phyloP scores from a whole-genome alignment of 768 basidiomycete genomes.

The Hortiboletus campestris region DNA sequence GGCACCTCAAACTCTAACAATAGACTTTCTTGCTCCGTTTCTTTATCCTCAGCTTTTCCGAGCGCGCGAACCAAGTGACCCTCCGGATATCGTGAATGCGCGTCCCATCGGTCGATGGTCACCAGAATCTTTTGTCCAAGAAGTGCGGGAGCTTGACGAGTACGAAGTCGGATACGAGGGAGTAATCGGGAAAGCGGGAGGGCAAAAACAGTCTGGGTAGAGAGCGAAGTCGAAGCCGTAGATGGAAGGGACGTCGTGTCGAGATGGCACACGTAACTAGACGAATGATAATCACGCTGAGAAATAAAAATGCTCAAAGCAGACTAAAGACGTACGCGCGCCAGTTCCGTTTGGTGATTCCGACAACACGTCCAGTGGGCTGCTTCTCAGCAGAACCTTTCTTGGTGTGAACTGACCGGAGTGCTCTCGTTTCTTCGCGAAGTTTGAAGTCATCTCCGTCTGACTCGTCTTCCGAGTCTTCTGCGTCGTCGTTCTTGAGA shows the following conservation, averaged over 20 bases:
- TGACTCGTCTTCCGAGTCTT: conserved; percentile 65
- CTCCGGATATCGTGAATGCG: conserved; percentile 87
- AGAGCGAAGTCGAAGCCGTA: conserved; percentile 71
- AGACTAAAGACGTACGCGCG: conserved; percentile 62
- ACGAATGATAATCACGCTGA: neutral
- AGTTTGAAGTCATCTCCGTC: conserved; percentile 35
- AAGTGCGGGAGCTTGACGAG: conserved; percentile 87
- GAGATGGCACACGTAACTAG: conserved; percentile 91
- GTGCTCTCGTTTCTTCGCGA: conserved; percentile 46
- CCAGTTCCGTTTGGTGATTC: conserved; percentile 95
- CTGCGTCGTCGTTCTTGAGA: conserved; percentile 84
- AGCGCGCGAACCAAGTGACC: conserved; percentile 95
- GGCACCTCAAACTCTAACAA: conserved; percentile 94
- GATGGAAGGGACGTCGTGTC: conserved; percentile 86
- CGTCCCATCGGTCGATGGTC: conserved; percentile 90
- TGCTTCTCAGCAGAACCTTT: conserved; percentile 58
- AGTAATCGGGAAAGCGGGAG: conserved; percentile 89
- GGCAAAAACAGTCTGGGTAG: conserved; percentile 90
- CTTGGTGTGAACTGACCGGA: conserved; percentile 24
- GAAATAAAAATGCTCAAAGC: neutral
- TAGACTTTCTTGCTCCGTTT: conserved; percentile 93
- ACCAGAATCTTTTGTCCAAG: conserved; percentile 95
- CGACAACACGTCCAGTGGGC: conserved; percentile 90
- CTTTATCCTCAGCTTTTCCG: conserved; percentile 89
- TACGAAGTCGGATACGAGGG: conserved; percentile 91